Conservation (phyloP, 306 rosid species). For the Sophora flavescens region DNA sequence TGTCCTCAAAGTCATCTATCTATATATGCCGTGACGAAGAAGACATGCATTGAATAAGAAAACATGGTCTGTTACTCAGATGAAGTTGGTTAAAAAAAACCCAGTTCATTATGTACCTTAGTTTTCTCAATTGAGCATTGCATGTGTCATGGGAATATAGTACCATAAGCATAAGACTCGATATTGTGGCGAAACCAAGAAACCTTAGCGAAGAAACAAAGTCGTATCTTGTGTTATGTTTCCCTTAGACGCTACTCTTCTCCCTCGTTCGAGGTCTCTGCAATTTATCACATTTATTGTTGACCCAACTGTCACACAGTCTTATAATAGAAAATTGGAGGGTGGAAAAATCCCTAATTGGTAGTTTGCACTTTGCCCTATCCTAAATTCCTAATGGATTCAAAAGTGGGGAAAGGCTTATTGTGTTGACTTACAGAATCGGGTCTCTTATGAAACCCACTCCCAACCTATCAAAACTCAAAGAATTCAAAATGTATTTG, state of each 20-base stretch:
- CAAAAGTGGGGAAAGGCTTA: conserved; percentile 10
- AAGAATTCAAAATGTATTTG: too few species aligned
- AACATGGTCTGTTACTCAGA: conserved; percentile 15
- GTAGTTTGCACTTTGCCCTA: too few species aligned
- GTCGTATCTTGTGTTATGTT: conserved; percentile 29
- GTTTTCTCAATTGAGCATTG: conserved; percentile 6
- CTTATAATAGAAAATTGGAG: too few species aligned
- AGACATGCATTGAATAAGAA: conserved; percentile 23
- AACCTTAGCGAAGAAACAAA: conserved; percentile 32
- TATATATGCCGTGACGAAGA: conserved; percentile 45
- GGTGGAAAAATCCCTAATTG: too few species aligned
- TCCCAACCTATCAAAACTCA: not conserved
- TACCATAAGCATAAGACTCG: conserved; percentile 8
- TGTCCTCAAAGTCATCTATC: too few species aligned
- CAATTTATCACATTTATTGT: not conserved
- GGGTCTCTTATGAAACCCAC: not conserved
- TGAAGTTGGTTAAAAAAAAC: not conserved
- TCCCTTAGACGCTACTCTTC: conserved; percentile 73
- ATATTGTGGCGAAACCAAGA: conserved; percentile 51
- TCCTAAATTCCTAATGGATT: conserved; percentile 16
- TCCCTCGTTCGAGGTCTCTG: conserved; percentile 49
- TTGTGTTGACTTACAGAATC: conserved; percentile 14
- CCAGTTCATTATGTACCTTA: conserved; percentile 5
- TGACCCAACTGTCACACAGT: conserved; percentile 9
- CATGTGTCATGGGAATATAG: conserved; percentile 21